Percentiles rank a stretch among this genome's conserved stretches.
Conservation (phyloP, 345 rosid genomes). For the Conringia planisiliqua region DNA sequence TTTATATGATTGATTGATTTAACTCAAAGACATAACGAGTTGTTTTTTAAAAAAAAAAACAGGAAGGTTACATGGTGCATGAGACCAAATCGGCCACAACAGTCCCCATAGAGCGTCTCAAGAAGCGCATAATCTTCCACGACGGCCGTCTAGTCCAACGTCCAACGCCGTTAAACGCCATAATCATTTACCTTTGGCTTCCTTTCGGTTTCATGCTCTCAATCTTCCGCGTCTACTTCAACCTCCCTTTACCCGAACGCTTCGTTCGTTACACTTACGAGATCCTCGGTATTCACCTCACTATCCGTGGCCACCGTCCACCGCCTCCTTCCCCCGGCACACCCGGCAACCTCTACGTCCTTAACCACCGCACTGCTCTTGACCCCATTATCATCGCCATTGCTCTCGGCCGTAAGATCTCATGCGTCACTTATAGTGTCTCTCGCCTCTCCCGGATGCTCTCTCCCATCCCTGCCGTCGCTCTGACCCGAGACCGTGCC, state of each 20-base stretch:
- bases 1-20: background rate
- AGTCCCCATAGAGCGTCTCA: slow-evolving; percentile 49
- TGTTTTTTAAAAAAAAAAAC: slow-evolving; percentile 31
- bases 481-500: slow-evolving; percentile 84
- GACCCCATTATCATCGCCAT: slow-evolving; percentile 91
- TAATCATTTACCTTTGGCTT: slow-evolving; percentile 71
- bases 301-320: slow-evolving; percentile 75
- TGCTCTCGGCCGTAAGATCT: slow-evolving; percentile 90
- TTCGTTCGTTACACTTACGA: slow-evolving; percentile 92
- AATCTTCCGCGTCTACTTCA: slow-evolving; percentile 83
- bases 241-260: slow-evolving; percentile 86
- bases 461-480: slow-evolving; percentile 94
- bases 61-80: slow-evolving; percentile 98
- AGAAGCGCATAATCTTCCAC: slow-evolving; percentile 83
- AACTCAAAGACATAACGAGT: background rate
- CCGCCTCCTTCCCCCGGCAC: slow-evolving; percentile 74
- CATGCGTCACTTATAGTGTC: slow-evolving; percentile 93
- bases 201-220: slow-evolving; percentile 87
- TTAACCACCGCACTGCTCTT: slow-evolving; percentile 94
- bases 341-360: slow-evolving; percentile 84
- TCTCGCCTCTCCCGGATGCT: slow-evolving; percentile 79
- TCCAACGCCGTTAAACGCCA: slow-evolving; percentile 71
- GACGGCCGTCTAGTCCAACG: slow-evolving; percentile 92
- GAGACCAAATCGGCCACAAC: slow-evolving; percentile 59
- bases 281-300: slow-evolving; percentile 85